Evolutionary conservation across 257 asterid species (phyloP).

Genomic region (Datura wrightii): DNA sequence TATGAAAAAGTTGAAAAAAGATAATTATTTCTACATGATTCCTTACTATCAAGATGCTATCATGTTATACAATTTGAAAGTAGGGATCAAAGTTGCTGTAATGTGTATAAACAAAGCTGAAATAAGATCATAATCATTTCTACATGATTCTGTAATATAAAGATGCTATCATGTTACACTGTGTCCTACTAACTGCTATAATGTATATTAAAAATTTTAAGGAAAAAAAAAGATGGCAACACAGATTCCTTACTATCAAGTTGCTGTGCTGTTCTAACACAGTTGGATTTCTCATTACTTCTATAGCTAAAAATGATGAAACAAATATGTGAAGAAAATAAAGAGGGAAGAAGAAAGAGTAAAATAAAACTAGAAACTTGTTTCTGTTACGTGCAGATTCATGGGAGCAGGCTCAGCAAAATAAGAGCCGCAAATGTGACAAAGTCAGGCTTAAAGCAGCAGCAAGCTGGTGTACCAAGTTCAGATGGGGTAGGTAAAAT

Average conservation of each 20-base stretch:
- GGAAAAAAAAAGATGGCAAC: not conserved
- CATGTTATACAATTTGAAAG: not conserved
- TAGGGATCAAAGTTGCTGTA: not conserved
- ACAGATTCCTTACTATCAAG: not conserved
- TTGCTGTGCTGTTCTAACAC: not conserved
- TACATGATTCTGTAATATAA: not conserved
- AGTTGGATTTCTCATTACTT: not conserved
- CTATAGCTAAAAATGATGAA: not conserved
- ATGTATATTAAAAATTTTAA: not conserved
- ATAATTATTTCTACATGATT: too few relatives aligned
- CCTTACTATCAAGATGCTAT: not conserved
- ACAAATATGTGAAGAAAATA: not conserved
- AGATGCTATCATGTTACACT: not conserved
- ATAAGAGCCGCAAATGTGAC: slow-evolving; percentile 37
- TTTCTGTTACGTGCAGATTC: not conserved
- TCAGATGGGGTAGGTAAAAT: not conserved
- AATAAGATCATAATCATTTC: not conserved
- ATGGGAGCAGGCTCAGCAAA: slow-evolving; percentile 21
- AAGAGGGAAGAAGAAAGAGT: not conserved
- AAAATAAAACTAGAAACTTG: not conserved
- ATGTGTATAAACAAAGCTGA: not conserved
- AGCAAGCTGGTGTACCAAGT: not conserved
- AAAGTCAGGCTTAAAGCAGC: slow-evolving; percentile 8
- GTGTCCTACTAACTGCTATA: not conserved
- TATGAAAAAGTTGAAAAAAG: too few relatives aligned